Base-by-base conservation (phyloP, 176 grass and related monocot genomes). In the Oryza nivara region DNA sequence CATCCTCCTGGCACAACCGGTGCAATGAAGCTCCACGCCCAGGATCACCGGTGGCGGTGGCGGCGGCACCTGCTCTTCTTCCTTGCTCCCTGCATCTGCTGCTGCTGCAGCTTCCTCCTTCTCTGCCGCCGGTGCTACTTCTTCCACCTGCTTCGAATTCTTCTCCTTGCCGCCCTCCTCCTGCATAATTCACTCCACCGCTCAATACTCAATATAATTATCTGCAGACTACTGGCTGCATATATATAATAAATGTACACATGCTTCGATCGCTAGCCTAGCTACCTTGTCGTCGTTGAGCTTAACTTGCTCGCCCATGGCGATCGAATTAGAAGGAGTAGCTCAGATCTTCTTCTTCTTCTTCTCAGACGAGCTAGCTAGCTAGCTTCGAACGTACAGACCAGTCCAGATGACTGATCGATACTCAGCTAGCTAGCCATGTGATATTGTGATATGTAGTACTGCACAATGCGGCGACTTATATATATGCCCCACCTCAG, bases 1-100 rank as follows among this genome's bases (percentile, higher is more conserved):
- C 40, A 97, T 88, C 60, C 94, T 92, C 90, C 87, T 94, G 34
- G 90, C 81, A 78, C 95, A 97, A 7, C 95, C 95, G 17, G 93
- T 89, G 77, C 95, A 97, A 65, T 97, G 95, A 70, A 97, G 81
- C 72, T 92, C 81, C 16, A 97, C 71, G 38, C 74, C 82, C 3
- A 97, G 85, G 46, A 97, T 82, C 35, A 91, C 30, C 30, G 30
- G 30, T 32, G 30, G 64, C 0, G 88, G 86, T 1, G 90, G 90
- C 0, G 88, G 74, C 52, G 76, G 63, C 46, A 35, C 67, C 68
- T 81, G 66, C 23, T 85, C 78, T 48, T 85, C 78, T 40, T 76
- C 8, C 44, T 88, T 74, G 66, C 70, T 76, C 49, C 49, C 49
- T 43, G 68, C 68, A 9, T 52, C 49, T 52, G 56, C 48, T 54